phyloP scores from a whole-genome alignment of 2,329 filamentous ascomycete genomes.

The Colletotrichum musae region DNA sequence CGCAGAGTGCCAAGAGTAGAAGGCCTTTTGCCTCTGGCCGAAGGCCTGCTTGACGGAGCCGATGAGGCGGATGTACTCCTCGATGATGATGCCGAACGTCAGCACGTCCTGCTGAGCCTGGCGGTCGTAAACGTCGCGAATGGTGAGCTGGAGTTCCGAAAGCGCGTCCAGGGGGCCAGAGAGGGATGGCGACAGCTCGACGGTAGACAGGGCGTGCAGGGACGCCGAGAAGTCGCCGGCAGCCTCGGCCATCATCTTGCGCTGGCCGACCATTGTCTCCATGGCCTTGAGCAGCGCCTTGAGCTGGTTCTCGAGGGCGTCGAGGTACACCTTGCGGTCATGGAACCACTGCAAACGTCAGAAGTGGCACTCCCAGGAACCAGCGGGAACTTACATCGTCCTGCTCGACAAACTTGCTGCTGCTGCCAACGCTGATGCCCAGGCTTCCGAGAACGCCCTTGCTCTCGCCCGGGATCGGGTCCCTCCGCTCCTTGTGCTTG shows the following conservation, averaged over 20 bases:
- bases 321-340: constrained; percentile 93
- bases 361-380: neutral
- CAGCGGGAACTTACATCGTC: constrained; percentile 79
- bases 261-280: constrained; percentile 91
- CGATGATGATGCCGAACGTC: constrained; percentile 96
- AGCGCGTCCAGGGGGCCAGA: constrained; percentile 92
- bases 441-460: constrained; percentile 94
- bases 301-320: constrained; percentile 92
- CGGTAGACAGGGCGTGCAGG: constrained; percentile 90
- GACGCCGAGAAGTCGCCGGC: constrained; percentile 94
- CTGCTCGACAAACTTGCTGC: constrained; percentile 95
- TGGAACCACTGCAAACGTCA: constrained; percentile 85
- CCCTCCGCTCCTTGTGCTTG: constrained; percentile 96
- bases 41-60: constrained; percentile 96
- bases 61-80: constrained; percentile 97
- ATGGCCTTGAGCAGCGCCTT: constrained; percentile 93
- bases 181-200: constrained; percentile 90
- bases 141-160: constrained; percentile 93
- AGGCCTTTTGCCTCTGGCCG: constrained; percentile 92
- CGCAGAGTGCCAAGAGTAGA: constrained; percentile 92
- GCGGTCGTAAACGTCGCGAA: constrained; percentile 94
- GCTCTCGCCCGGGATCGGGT: constrained; percentile 87
- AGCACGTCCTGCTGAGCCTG: constrained; percentile 97
- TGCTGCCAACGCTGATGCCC: constrained; percentile 81
- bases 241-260: constrained; percentile 93